Percentiles rank a stretch among this genome's conserved stretches.
phyloP scores from a whole-genome alignment of 2,329 filamentous ascomycete species.

The Cladosporium colombiae region DNA sequence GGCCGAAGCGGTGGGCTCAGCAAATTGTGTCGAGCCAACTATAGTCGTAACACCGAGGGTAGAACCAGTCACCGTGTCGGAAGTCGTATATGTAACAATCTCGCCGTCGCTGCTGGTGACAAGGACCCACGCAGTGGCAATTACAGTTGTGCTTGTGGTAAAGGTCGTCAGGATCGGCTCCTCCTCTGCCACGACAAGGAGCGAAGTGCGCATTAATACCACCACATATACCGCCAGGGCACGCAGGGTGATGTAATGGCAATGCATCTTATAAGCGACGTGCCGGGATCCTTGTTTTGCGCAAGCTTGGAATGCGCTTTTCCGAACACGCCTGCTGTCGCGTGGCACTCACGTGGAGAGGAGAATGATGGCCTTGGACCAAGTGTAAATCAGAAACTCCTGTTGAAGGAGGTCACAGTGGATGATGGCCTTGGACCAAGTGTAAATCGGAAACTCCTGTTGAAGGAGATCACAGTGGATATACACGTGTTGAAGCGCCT shows the following conservation, averaged over 20 bases:
- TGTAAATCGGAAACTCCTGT: too few species aligned
- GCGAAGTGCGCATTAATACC: slow-evolving; percentile 19
- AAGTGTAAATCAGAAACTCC: neutral
- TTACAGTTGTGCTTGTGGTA: slow-evolving; percentile 28
- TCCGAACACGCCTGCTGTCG: neutral
- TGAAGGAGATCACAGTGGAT: neutral
- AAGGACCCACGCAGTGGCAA: slow-evolving; percentile 22
- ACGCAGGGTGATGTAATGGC: slow-evolving; percentile 21
- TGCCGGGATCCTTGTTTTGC: slow-evolving; percentile 15
- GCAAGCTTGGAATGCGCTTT: slow-evolving; percentile 13
- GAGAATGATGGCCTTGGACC: neutral
- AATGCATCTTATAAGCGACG: slow-evolving; percentile 20
- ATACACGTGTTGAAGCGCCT: neutral
- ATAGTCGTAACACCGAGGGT: slow-evolving; percentile 12
- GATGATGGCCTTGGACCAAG: too few species aligned
- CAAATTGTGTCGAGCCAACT: slow-evolving; percentile 1
- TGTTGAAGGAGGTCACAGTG: slow-evolving; percentile 1
- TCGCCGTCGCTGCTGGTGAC: slow-evolving; percentile 26
- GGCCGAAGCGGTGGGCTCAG: slow-evolving; percentile 14
- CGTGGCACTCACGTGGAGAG: slow-evolving; percentile 10
- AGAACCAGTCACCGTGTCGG: slow-evolving; percentile 15
- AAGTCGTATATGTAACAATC: slow-evolving; percentile 19
- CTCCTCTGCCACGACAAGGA: slow-evolving; percentile 20
- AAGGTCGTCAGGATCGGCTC: slow-evolving; percentile 26
- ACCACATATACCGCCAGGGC: slow-evolving; percentile 24